phyloP scores from a whole-genome alignment of 2,329 filamentous ascomycete genomes.

The Scorias spongiosa region DNA sequence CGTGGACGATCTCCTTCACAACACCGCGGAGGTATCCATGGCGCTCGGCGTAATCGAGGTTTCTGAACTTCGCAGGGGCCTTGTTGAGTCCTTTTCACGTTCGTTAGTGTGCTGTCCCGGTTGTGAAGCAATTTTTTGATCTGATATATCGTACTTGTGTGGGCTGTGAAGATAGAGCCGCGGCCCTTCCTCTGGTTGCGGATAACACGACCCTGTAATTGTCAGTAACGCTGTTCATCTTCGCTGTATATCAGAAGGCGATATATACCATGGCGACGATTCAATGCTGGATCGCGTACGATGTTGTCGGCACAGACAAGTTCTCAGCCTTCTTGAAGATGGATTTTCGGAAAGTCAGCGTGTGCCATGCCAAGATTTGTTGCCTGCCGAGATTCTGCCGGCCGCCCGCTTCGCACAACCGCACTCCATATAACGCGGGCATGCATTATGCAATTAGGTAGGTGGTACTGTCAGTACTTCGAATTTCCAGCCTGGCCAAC shows the following conservation, averaged over 20 bases:
- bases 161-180: slow-evolving; percentile 56
- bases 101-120: slow-evolving; percentile 26
- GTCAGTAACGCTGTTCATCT: slow-evolving; percentile 5
- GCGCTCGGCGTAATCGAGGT: slow-evolving; percentile 62
- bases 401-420: neutral
- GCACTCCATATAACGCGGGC: neutral
- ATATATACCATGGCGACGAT: slow-evolving; percentile 2
- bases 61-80: slow-evolving; percentile 87
- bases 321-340: neutral
- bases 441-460: no score
- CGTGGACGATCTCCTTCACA: slow-evolving; percentile 98
- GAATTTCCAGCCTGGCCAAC: no score
- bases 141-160: slow-evolving; percentile 5
- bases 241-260: neutral
- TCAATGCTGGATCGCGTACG: slow-evolving; percentile 3
- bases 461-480: no score
- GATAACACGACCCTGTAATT: slow-evolving; percentile 49
- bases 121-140: slow-evolving; percentile 4
- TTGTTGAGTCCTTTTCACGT: slow-evolving; percentile 76
- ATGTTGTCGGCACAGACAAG: neutral
- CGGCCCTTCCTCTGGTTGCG: slow-evolving; percentile 62
- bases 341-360: neutral
- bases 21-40: slow-evolving; percentile 97
- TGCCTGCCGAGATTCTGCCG: neutral
- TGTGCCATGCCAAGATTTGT: neutral